Percentiles rank a stretch among this genome's conserved stretches.
phyloP scores from a whole-genome alignment of 106 monocot species.

The Vanilla planifolia region DNA sequence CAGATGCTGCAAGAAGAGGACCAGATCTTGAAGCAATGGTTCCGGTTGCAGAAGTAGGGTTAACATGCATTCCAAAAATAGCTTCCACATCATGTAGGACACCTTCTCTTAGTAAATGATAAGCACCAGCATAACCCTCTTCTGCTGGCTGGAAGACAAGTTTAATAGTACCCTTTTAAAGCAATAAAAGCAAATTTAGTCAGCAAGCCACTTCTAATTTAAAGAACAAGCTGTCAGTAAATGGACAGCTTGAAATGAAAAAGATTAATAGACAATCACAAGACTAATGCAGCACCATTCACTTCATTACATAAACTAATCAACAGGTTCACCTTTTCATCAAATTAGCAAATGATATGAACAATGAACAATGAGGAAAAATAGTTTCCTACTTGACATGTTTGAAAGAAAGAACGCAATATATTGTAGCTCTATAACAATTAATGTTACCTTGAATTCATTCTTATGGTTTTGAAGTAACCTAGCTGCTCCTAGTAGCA shows the following conservation, averaged over 20 bases:
- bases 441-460: slow-evolving; percentile 44
- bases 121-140: slow-evolving; percentile 51
- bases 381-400: too few relatives aligned
- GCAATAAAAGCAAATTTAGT: not conserved
- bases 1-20: slow-evolving; percentile 38
- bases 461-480: slow-evolving; percentile 59
- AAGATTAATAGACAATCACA: not conserved
- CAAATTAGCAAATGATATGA: too few relatives aligned
- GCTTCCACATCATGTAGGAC: slow-evolving; percentile 31
- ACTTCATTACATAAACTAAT: too few relatives aligned
- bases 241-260: not conserved
- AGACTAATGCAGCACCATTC: not conserved
- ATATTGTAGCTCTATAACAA: too few relatives aligned
- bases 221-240: not conserved
- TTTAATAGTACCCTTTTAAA: slow-evolving; percentile 43
- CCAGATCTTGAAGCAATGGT: slow-evolving; percentile 46
- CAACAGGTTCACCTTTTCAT: too few relatives aligned
- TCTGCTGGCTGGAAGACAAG: slow-evolving; percentile 75
- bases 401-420: too few relatives aligned
- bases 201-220: not conserved
- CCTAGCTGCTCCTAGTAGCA: slow-evolving; percentile 88
- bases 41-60: slow-evolving; percentile 26
- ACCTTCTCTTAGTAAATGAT: slow-evolving; percentile 48
- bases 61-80: slow-evolving; percentile 57
- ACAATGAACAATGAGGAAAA: too few relatives aligned